Conservation (phyloP, 176 grass and related monocot species). For the Triticum aestivum region IWGSC_CS_RefSeq_v2.1 NC_057800.1:54955437-54955936, state of each 20-base stretch:
- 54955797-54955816: slow-evolving; percentile 80
- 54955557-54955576: not conserved
- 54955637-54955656: slow-evolving; percentile 97
- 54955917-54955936: slow-evolving; percentile 68
- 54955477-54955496: slow-evolving; percentile 86
- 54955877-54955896: slow-evolving; percentile 91
- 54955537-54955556: slow-evolving; percentile 34
- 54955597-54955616: slow-evolving; percentile 72
- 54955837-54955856: slow-evolving; percentile 89
- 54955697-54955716: slow-evolving; percentile 33
- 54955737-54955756: not conserved
- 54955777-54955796: slow-evolving; percentile 51
- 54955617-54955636: slow-evolving; percentile 93
- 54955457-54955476: slow-evolving; percentile 83
- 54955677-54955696: slow-evolving; percentile 92
- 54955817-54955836: slow-evolving; percentile 93
- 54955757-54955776: not conserved
- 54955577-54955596: slow-evolving; percentile 53
- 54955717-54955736: not conserved
- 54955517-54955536: not conserved
- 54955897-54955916: slow-evolving; percentile 85
- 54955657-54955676: slow-evolving; percentile 96
- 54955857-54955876: slow-evolving; percentile 87
- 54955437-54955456: slow-evolving; percentile 90
- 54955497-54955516: not conserved